Evolutionary conservation across 805 yeast species (phyloP).

Genomic region (Ogataea ganodermae): DNA sequence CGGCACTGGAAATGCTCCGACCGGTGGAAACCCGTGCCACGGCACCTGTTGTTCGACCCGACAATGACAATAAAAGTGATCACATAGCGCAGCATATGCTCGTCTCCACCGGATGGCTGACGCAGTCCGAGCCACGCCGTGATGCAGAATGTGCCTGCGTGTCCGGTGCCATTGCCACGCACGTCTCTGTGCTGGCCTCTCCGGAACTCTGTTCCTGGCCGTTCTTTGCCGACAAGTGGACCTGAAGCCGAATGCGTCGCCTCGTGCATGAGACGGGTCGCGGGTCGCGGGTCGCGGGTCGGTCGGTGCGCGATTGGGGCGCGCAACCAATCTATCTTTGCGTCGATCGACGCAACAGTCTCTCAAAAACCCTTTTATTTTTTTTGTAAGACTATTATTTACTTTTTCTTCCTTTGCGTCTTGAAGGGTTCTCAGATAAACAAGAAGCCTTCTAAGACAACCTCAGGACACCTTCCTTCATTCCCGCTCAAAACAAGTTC

Average conservation of each 20-base stretch:
- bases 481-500: too few species aligned
- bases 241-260: not conserved
- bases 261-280: too few species aligned
- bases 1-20: slow-evolving; percentile 1
- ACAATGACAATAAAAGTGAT: not conserved
- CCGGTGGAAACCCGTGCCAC: slow-evolving; percentile 1
- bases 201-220: not conserved
- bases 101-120: not conserved
- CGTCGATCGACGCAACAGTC: not conserved
- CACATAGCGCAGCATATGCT: not conserved
- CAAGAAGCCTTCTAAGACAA: not conserved
- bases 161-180: not conserved
- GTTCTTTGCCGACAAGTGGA: not conserved
- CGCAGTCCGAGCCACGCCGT: too few species aligned
- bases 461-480: too few species aligned
- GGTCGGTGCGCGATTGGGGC: not conserved
- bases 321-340: not conserved
- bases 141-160: not conserved
- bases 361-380: too few species aligned
- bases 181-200: slow-evolving; percentile 1
- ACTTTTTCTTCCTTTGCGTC: not conserved
- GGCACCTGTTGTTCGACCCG: not conserved
- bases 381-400: not conserved
- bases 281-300: too few species aligned
- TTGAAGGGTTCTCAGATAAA: not conserved